Percentiles rank a stretch among this genome's conserved stretches.
Evolutionary conservation across 441 rosid species (phyloP).

Genomic region (Gossypium aridum): DNA sequence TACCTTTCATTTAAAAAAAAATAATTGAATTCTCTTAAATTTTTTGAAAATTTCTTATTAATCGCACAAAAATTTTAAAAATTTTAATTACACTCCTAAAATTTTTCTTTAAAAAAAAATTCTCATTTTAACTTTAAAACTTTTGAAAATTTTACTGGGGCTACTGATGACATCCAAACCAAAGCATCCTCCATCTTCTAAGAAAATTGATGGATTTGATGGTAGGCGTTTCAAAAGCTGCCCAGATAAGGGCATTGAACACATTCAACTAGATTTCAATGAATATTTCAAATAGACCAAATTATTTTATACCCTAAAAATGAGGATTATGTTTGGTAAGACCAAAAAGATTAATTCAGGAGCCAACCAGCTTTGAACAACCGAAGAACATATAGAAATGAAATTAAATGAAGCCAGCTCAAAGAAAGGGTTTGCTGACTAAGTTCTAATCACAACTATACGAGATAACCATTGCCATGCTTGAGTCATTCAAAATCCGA

Average conservation of each 20-base stretch:
- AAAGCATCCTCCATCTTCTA: background rate
- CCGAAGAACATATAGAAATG: background rate
- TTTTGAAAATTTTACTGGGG: no score
- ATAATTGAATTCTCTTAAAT: no score
- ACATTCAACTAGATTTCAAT: background rate
- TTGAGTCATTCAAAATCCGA: background rate
- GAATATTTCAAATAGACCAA: background rate
- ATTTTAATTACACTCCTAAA: no score
- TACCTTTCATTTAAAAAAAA: no score
- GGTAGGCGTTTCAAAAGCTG: background rate
- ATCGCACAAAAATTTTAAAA: no score
- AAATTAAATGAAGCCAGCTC: background rate
- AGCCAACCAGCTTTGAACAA: slow-evolving; percentile 4
- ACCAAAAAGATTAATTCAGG: background rate
- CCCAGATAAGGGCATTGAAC: background rate
- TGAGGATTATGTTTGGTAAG: background rate
- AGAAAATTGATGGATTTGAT: background rate
- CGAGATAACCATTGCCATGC: background rate
- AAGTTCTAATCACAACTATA: background rate
- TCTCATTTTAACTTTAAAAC: no score
- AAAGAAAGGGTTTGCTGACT: background rate
- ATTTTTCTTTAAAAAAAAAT: no score
- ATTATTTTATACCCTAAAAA: background rate
- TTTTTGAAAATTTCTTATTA: no score
- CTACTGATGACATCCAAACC: background rate